Conservation (phyloP, 179 eudicot genomes). For the Spergularia azorica region DNA sequence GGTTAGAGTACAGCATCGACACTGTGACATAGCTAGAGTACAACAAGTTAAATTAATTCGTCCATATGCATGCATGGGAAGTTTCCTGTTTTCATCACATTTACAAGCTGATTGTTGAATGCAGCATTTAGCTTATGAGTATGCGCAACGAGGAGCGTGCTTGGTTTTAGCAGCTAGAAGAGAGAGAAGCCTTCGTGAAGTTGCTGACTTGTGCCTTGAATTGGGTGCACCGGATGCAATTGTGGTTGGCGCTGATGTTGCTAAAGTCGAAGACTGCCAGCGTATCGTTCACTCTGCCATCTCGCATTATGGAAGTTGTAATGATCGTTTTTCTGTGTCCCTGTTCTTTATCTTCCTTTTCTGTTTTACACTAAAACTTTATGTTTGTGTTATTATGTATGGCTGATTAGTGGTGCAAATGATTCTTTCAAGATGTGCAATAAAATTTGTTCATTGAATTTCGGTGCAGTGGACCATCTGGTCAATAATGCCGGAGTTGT, state of each 20-base stretch:
- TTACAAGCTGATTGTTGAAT: background rate
- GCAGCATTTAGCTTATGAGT: conserved; percentile 59
- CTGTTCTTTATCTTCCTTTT: background rate
- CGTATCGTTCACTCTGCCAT: conserved; percentile 45
- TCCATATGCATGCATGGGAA: too few species aligned
- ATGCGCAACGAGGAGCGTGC: conserved; percentile 56
- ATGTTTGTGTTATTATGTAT: background rate
- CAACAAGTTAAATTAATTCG: too few species aligned
- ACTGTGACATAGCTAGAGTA: too few species aligned
- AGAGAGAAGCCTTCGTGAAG: conserved; percentile 45
- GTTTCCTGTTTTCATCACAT: background rate
- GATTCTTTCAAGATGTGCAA: background rate
- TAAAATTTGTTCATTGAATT: background rate
- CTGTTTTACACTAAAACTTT: too few species aligned
- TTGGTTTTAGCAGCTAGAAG: conserved; percentile 55
- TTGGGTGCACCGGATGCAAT: conserved; percentile 53
- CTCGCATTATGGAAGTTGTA: conserved; percentile 50
- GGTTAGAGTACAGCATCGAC: too few species aligned
- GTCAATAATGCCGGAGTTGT: conserved; percentile 68
- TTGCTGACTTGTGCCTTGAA: conserved; percentile 41
- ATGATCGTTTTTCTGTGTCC: background rate
- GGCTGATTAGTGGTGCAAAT: too few species aligned
- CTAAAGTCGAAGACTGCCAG: conserved; percentile 45
- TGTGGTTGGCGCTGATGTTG: conserved; percentile 44
- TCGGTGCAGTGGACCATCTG: conserved; percentile 69